Percentiles rank a stretch among this genome's conserved stretches.
phyloP scores from a whole-genome alignment of 2,329 filamentous ascomycete species.

The Cylindrodendrum hubeiense region DNA sequence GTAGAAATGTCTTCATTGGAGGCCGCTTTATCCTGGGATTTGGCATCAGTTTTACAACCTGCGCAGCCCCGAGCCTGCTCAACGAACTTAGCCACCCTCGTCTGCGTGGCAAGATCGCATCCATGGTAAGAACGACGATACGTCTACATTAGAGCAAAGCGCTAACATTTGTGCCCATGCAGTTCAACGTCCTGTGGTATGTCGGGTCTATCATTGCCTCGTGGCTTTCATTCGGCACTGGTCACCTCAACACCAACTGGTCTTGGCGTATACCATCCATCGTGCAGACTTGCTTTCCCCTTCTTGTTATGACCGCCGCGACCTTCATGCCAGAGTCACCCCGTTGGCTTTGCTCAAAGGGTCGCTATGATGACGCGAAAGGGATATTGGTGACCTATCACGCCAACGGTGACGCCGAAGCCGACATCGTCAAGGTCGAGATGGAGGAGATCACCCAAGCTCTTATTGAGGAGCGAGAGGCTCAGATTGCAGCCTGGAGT shows the following conservation, averaged over 20 bases:
- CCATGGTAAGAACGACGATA: neutral
- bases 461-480: neutral
- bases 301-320: slow-evolving; percentile 15
- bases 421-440: slow-evolving; percentile 2
- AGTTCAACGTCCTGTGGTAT: slow-evolving; percentile 12
- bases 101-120: neutral
- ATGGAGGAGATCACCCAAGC: slow-evolving; percentile 11
- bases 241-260: slow-evolving; percentile 18
- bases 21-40: slow-evolving; percentile 5
- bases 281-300: slow-evolving; percentile 12
- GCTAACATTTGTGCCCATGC: no score
- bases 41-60: slow-evolving; percentile 10
- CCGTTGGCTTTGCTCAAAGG: slow-evolving; percentile 9
- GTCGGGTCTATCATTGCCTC: slow-evolving; percentile 24
- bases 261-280: slow-evolving; percentile 29
- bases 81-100: slow-evolving; percentile 3
- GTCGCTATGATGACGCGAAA: neutral
- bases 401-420: neutral
- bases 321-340: slow-evolving; percentile 28
- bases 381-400: slow-evolving; percentile 4
- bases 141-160: no score
- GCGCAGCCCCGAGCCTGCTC: slow-evolving; percentile 2
- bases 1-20: neutral
- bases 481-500: neutral
- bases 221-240: slow-evolving; percentile 24